Evolutionary conservation across 1,139 yeast species (phyloP).

Genomic region (Magnusiomyces fungicola): DNA sequence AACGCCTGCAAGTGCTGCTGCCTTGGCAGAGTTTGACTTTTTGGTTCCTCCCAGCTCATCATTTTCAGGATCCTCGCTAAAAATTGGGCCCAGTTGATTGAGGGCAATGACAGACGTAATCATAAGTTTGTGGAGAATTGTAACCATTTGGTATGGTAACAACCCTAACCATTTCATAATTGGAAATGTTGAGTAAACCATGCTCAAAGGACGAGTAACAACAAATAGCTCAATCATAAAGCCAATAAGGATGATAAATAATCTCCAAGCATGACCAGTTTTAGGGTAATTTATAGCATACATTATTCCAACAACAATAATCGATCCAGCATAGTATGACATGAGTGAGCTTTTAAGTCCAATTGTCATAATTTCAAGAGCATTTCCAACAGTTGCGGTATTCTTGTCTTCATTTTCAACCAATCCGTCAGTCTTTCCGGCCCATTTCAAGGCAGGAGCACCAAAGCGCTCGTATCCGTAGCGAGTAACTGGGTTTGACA

Average conservation of each 20-base stretch:
- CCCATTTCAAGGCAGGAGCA: conserved; percentile 11
- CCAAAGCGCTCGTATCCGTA: conserved; percentile 34
- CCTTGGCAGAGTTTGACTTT: neutral
- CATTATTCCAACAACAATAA: conserved; percentile 19
- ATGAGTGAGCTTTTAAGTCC: conserved; percentile 19
- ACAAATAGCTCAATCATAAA: conserved; percentile 21
- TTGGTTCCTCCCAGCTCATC: neutral
- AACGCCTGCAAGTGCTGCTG: conserved; percentile 3
- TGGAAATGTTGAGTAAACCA: conserved; percentile 12
- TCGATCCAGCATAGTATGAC: conserved; percentile 20
- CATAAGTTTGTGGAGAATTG: conserved; percentile 17
- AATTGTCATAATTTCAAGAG: conserved; percentile 8
- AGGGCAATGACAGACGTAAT: conserved; percentile 15
- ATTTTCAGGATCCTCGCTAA: conserved; percentile 4
- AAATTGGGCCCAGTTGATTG: conserved; percentile 16
- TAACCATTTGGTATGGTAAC: conserved; percentile 21
- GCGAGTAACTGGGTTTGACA: conserved; percentile 23
- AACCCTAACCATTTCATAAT: conserved; percentile 14
- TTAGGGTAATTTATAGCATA: conserved; percentile 21
- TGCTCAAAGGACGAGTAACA: conserved; percentile 20
- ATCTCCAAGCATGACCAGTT: conserved; percentile 26
- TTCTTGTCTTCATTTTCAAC: conserved; percentile 8
- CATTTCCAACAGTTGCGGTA: conserved; percentile 4
- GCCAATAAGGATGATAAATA: conserved; percentile 18
- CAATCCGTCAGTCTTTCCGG: neutral